Evolutionary conservation across 177 flowering plant genomes (phyloP), one percentile per base, ranked within the genome.

Genomic region (Vitis hybrid): DNA sequence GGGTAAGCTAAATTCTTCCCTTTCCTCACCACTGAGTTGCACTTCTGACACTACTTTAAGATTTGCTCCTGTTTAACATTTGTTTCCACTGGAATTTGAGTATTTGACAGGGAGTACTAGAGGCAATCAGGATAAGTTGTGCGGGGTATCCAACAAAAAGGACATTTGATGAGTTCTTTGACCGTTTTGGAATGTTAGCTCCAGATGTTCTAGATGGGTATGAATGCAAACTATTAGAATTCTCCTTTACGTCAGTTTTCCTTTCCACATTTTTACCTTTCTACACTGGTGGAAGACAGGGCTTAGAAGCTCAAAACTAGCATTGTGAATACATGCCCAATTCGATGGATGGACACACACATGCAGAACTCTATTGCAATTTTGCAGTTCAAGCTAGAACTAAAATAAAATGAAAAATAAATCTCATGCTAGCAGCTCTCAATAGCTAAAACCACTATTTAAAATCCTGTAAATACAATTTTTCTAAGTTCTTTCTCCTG

Each of bases 131-230:
- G 70, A 92, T 92, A 51, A 92, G 97, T 58, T 92, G 97, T 80
- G 97, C 97, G 9, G 97, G 97, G 13, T 92, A 89, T 78, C 97
- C 97, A 65, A 92, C 97, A 32, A 87, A 84, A 80, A 82, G 92
- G 79, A 75, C 90, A 67, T 92, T 92, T 73, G 91, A 85, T 71
- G 97, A 90, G 85, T 92, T 92, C 80, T 82, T 92, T 56, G 88
- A 87, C 64, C 92, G 97, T 3, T 92, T 92, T 73, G 95, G 92
- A 66, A 84, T 88, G 87, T 85, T 92, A 17, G 86, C 86, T 59
- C 85, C 95, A 64, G 95, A 90, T 66, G 79, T 84, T 68, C 56
- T 82, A 32, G 95, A 92, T 50, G 89, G 94, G 93, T 88, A 85
- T 50, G 57, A 32, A 58, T 76, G 67, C 30, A 57, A 10, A 34